Evolutionary conservation across 2,329 filamentous ascomycete species (phyloP).

Genomic region (Cordyceps cateniannulata): DNA sequence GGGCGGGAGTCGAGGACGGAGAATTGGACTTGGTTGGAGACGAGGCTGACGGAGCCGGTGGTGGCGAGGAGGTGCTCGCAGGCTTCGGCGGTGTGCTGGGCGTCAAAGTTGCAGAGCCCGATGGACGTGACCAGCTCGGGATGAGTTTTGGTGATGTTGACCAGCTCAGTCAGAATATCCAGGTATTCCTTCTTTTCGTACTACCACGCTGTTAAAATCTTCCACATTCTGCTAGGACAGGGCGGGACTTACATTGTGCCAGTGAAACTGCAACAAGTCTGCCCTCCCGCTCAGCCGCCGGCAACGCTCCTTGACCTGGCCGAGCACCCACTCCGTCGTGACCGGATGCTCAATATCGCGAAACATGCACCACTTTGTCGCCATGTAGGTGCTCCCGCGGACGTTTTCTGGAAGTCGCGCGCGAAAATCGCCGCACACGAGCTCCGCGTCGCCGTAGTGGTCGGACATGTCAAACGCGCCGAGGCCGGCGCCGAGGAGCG

Average conservation of each 20-base stretch:
- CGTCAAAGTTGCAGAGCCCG: constrained; percentile 21
- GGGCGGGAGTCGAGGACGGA: constrained; percentile 20
- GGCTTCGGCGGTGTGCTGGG: constrained; percentile 18
- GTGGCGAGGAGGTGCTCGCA: constrained; percentile 25
- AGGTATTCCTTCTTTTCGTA: constrained; percentile 29
- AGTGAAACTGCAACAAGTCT: constrained; percentile 21
- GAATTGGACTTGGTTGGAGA: constrained; percentile 23
- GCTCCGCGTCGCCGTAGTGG: constrained; percentile 45
- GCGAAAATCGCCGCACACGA: constrained; percentile 33
- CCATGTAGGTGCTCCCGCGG: constrained; percentile 16
- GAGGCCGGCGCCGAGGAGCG: constrained; percentile 17
- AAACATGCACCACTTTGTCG: constrained; percentile 27
- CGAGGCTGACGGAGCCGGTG: constrained; percentile 19
- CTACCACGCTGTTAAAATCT: too few relatives aligned
- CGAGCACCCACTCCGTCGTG: constrained; percentile 16
- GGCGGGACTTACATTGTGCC: constrained; percentile 18
- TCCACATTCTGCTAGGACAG: too few relatives aligned
- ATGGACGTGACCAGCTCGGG: constrained; percentile 16
- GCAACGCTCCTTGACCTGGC: constrained; percentile 17
- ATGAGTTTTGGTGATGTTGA: constrained; percentile 28
- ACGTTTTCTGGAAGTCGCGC: constrained; percentile 5
- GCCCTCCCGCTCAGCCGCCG: constrained; percentile 16
- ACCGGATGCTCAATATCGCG: constrained; percentile 17
- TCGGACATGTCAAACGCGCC: constrained; percentile 45
- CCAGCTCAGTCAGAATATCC: constrained; percentile 25